Evolutionary conservation across 1,139 yeast genomes (phyloP).

Genomic region (Yamadazyma diospyri): DNA sequence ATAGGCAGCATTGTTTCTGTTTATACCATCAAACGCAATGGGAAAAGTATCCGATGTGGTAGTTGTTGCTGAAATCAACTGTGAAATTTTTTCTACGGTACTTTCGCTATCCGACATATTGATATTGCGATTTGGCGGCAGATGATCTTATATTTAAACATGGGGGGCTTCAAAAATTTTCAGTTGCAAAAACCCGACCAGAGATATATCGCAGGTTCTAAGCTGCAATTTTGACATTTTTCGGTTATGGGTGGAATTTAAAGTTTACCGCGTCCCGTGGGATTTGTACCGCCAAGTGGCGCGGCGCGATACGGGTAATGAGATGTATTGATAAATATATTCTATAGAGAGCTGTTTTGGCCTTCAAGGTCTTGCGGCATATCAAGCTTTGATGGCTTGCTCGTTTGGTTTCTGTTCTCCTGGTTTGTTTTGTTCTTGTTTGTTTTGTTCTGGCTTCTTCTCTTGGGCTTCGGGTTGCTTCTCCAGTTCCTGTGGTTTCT

Average conservation of each 20-base stretch:
- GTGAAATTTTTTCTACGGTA: not conserved
- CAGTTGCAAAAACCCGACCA: constrained; percentile 3
- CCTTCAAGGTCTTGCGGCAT: too few species aligned
- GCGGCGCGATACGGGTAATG: too few species aligned
- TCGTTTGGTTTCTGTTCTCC: not conserved
- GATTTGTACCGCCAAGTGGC: too few species aligned
- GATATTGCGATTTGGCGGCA: not conserved
- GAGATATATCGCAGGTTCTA: not conserved
- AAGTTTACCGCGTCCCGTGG: too few species aligned
- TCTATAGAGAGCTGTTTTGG: too few species aligned
- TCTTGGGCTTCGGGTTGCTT: constrained; percentile 3
- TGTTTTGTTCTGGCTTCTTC: not conserved
- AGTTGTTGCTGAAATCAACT: constrained; percentile 2
- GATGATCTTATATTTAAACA: not conserved
- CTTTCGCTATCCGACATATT: constrained; percentile 2
- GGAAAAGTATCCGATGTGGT: constrained; percentile 7
- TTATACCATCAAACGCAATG: constrained; percentile 11
- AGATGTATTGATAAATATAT: too few species aligned
- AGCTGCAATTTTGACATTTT: not conserved
- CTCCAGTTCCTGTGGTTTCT: constrained; percentile 3
- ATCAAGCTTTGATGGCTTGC: too few species aligned
- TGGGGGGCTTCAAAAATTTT: constrained; percentile 3
- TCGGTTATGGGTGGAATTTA: constrained; percentile 5
- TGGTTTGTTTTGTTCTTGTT: not conserved
- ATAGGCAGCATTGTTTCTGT: constrained; percentile 1